Evolutionary conservation across 2,329 filamentous ascomycete genomes (phyloP).

Genomic region (Pleomassaria siparia): DNA sequence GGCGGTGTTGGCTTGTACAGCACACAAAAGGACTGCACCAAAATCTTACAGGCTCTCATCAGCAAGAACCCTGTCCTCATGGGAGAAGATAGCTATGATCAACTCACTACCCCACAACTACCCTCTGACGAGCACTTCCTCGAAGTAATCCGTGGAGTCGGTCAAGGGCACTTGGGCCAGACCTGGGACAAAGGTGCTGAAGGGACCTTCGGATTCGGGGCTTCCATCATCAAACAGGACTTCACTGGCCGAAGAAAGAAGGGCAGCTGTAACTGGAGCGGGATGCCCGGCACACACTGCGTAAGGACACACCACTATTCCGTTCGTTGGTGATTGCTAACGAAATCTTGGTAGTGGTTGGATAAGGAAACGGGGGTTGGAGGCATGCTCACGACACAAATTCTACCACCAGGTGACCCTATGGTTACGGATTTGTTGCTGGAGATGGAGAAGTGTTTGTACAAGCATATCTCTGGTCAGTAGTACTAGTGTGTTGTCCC

Average conservation of each 20-base stretch:
- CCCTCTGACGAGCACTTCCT: constrained; percentile 5
- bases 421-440: constrained; percentile 12
- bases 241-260: constrained; percentile 8
- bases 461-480: constrained; percentile 11
- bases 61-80: constrained; percentile 1
- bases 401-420: constrained; percentile 10
- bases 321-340: constrained; percentile 1
- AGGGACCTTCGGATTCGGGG: constrained; percentile 8
- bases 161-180: constrained; percentile 6
- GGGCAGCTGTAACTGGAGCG: constrained; percentile 11
- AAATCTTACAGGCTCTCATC: constrained; percentile 7
- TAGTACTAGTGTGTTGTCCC: neutral
- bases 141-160: constrained; percentile 5
- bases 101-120: constrained; percentile 6
- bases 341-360: constrained; percentile 4
- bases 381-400: constrained; percentile 9
- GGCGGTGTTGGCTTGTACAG: constrained; percentile 10
- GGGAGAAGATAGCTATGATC: constrained; percentile 1
- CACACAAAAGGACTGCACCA: constrained; percentile 11
- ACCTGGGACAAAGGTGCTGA: constrained; percentile 7
- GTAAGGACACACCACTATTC: constrained; percentile 5
- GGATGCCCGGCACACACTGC: constrained; percentile 10
- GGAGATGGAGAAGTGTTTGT: constrained; percentile 15
- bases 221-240: constrained; percentile 6
- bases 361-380: constrained; percentile 9